Conservation (phyloP, 2,329 filamentous ascomycete species). For the Trichoderma polysporum region DNA sequence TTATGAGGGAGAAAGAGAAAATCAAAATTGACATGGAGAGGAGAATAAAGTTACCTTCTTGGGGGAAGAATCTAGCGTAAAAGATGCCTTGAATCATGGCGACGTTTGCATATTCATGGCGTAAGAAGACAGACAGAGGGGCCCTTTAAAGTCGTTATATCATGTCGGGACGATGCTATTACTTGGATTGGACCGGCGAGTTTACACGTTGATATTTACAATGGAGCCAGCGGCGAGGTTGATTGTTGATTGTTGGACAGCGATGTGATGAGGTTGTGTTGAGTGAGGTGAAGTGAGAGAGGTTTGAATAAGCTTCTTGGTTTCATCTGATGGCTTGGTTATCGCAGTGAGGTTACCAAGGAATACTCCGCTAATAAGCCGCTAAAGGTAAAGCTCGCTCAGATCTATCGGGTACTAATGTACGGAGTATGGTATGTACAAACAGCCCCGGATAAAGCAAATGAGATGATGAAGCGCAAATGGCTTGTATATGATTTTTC, state of each 20-base stretch:
- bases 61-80: conserved; percentile 66
- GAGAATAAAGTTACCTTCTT: conserved; percentile 55
- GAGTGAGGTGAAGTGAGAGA: not conserved
- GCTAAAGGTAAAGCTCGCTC: not conserved
- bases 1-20: too few relatives aligned
- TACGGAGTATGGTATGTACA: too few relatives aligned
- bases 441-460: too few relatives aligned
- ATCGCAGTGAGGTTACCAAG: not conserved
- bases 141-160: not conserved
- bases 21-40: not conserved
- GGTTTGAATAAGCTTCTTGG: not conserved
- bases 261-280: not conserved
- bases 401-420: too few relatives aligned
- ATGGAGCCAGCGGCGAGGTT: not conserved
- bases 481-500: too few relatives aligned
- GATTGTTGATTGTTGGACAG: not conserved
- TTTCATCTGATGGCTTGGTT: not conserved
- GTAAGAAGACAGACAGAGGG: not conserved
- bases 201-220: not conserved
- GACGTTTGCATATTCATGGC: conserved; percentile 17
- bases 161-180: not conserved
- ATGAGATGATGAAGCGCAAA: too few relatives aligned
- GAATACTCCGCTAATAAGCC: not conserved
- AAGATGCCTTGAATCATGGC: conserved; percentile 69
- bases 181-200: not conserved